phyloP scores from a whole-genome alignment of 495 filamentous ascomycete genomes.

The Aspergillus cavernicola region DNA sequence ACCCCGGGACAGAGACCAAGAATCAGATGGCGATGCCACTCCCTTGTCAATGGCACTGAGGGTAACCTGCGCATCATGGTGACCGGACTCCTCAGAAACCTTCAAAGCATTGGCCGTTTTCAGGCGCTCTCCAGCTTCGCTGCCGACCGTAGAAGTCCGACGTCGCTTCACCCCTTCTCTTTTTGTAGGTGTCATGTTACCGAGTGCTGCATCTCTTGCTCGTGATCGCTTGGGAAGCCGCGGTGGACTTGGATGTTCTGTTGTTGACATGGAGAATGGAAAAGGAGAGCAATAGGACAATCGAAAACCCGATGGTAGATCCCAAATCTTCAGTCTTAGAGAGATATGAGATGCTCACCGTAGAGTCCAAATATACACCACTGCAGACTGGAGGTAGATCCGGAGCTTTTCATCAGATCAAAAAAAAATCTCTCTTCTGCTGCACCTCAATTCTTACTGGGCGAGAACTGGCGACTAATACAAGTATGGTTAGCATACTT shows the following conservation, averaged over 20 bases:
- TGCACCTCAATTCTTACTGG: slow-evolving; percentile 18
- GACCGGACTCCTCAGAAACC: background rate
- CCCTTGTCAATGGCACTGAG: background rate
- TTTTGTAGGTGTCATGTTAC: slow-evolving; percentile 17
- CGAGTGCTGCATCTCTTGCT: slow-evolving; percentile 28
- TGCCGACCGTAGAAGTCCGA: slow-evolving; percentile 25
- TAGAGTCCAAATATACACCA: background rate
- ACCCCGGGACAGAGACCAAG: slow-evolving; percentile 35
- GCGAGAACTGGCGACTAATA: background rate
- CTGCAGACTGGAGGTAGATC: background rate
- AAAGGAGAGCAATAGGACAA: background rate
- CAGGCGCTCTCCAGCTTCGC: background rate
- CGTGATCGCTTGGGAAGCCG: slow-evolving; percentile 35
- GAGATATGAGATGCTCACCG: background rate
- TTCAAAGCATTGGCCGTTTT: background rate
- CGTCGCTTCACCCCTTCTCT: slow-evolving; percentile 33
- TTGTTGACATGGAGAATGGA: slow-evolving; percentile 15
- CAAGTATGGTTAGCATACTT: slow-evolving; percentile 1
- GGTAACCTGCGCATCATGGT: background rate
- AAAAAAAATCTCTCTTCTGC: slow-evolving; percentile 15
- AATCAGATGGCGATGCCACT: background rate
- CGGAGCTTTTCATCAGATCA: background rate
- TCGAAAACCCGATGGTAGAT: background rate
- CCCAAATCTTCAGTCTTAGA: background rate
- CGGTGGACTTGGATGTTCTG: slow-evolving; percentile 17